These are phyloP conservation scores for Citrus hindsii DNA, from an alignment of 345 rosid genomes.

Conservation along the genomic window DNA sequence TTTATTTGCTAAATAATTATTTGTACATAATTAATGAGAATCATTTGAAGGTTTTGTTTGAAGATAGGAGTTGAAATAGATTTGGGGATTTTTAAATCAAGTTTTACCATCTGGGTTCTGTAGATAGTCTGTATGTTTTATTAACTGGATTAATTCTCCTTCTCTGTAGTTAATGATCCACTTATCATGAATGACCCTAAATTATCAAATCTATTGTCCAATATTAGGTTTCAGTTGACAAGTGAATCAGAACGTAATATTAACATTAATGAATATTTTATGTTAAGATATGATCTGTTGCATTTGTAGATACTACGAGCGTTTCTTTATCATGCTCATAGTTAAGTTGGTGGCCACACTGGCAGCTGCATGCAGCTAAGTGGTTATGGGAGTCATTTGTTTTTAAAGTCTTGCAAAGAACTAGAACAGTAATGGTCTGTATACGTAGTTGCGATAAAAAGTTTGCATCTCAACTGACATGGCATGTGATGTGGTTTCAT, in stretches of 20 bases:
- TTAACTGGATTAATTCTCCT: background rate
- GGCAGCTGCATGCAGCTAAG: background rate
- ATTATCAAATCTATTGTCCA: background rate
- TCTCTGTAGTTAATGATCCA: background rate
- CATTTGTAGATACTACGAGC: background rate
- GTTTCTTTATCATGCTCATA: background rate
- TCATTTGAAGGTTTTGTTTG: background rate
- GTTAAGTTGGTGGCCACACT: background rate
- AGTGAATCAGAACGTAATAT: background rate
- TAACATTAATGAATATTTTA: background rate
- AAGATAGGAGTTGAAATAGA: background rate
- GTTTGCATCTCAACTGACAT: background rate
- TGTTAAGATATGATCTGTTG: background rate
- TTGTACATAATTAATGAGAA: background rate
- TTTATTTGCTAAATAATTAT: background rate
- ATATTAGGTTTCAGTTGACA: background rate
- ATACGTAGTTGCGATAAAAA: background rate
- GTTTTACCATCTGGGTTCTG: background rate
- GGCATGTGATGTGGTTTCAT: background rate
- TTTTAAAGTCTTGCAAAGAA: background rate
- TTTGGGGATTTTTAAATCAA: background rate
- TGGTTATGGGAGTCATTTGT: background rate
- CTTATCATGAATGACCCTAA: background rate
- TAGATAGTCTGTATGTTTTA: background rate
- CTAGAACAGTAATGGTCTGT: background rate